Percentiles rank a stretch among this genome's conserved stretches.
Conservation (phyloP, 2,329 filamentous ascomycete species). For the Didymella exigua region DNA sequence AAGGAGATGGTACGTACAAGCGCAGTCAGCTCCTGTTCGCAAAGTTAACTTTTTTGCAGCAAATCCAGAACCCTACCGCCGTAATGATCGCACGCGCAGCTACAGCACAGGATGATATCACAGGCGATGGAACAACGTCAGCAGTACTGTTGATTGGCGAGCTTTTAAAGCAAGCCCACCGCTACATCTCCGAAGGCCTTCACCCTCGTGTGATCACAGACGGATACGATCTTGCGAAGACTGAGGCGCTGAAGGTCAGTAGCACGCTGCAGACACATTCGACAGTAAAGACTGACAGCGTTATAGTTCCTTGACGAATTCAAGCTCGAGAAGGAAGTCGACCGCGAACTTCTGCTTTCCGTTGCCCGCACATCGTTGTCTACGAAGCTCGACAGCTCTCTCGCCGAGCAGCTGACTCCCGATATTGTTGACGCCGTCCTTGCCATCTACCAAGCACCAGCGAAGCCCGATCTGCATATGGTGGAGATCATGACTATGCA, state of each 20-base stretch:
- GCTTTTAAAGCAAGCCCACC: conserved; percentile 94
- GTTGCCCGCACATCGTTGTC: conserved; percentile 93
- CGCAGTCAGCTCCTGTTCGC: background rate
- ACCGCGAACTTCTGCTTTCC: conserved; percentile 89
- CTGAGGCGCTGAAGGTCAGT: conserved; percentile 80
- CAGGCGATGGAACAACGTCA: conserved; percentile 95
- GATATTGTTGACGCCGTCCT: conserved; percentile 96
- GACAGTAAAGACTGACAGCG: conserved; percentile 11
- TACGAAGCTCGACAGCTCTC: conserved; percentile 88
- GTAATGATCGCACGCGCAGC: conserved; percentile 84
- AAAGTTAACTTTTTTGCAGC: conserved; percentile 50
- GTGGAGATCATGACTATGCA: conserved; percentile 99
- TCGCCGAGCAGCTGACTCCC: conserved; percentile 90
- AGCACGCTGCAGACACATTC: no score
- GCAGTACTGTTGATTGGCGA: conserved; percentile 95
- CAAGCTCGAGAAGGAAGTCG: conserved; percentile 86
- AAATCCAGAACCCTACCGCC: conserved; percentile 98
- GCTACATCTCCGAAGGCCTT: conserved; percentile 94
- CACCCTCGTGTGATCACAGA: conserved; percentile 97
- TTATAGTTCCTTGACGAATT: conserved; percentile 86
- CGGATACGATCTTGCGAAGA: conserved; percentile 96
- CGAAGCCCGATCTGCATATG: conserved; percentile 98
- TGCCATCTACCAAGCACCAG: conserved; percentile 85
- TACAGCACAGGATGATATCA: conserved; percentile 97
- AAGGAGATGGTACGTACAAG: conserved; percentile 63